Base-by-base conservation (phyloP, 2,329 filamentous ascomycete genomes). In the Thermothelomyces thermophilus region DNA sequence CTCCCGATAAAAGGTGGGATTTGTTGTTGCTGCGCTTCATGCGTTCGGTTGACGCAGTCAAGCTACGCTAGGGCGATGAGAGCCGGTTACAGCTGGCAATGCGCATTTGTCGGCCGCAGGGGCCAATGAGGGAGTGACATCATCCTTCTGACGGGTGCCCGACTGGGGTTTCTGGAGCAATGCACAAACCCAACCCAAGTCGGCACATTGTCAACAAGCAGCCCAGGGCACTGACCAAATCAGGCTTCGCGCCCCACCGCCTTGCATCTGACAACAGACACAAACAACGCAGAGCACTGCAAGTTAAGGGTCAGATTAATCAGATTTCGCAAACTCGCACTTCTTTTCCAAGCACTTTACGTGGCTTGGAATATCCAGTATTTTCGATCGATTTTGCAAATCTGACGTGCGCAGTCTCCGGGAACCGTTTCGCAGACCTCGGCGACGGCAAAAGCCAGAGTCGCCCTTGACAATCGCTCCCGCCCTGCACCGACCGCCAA, bases 141-240 rank as follows among this genome's bases (percentile, higher is more conserved):
- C 51, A 55, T 51, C 19, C 46, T n/a, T 51, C 53, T 51, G 20
- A 47, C 17, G 13, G 30, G 19, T n/a, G 16, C 34, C 7, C 11
- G 10, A 17, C 20, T 13, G 13, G 48, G 37, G 58, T 60, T 60
- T 54, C 58, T 60, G 22, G 46, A 52, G 58, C 56, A 60, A 60
- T 60, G 53, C 41, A 41, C 41, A 14, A 44, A 16, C 41, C 45
- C 14, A 16, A 34, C 26, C 46, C 37, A 22, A 50, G 34, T 37
- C 22, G 56, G 53, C 50, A 51, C 53, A 58, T 54, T n/a, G 55
- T 56, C 56, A 58, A 57, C 58, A 60, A 45, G n/a, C n/a, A 46
- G 46, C 36, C 41, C 41, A 39, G 17, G 24, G 24, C 24, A 26
- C 24, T 20, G 40, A 37, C 48, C 53, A 48, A 48, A 54, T 47